A percentile compares a stretch with the other conserved stretches of the same genome.
Evolutionary conservation across 2,329 filamentous ascomycete genomes (phyloP).

Genomic region (Xylariaceae sp.): DNA sequence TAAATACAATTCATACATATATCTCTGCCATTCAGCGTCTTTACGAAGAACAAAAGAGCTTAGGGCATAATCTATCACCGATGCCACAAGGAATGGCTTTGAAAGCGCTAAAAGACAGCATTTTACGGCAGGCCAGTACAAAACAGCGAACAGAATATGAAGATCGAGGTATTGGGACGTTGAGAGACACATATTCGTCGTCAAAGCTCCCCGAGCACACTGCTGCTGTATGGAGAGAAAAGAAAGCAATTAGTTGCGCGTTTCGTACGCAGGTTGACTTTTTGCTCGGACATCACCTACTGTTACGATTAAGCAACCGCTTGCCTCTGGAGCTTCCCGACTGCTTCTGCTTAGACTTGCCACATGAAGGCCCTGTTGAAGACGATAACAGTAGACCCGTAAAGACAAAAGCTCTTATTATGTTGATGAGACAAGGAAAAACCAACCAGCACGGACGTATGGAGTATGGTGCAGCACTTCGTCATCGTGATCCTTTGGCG

Average conservation of each 20-base stretch:
- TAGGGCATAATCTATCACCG: background rate
- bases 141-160: background rate
- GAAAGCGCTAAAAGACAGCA: background rate
- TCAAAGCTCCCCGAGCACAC: background rate
- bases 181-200: background rate
- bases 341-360: background rate
- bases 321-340: background rate
- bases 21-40: background rate
- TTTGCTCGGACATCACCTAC: background rate
- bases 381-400: background rate
- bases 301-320: background rate
- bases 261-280: slow-evolving; percentile 1
- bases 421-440: background rate
- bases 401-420: background rate
- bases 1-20: background rate
- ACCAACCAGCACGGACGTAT: background rate
- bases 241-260: background rate
- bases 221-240: background rate
- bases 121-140: background rate
- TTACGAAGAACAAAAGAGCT: background rate
- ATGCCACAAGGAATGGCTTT: background rate
- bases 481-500: background rate
- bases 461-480: background rate
- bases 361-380: background rate
- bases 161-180: background rate